A percentile compares a stretch with the other conserved stretches of the same genome.
phyloP scores from a whole-genome alignment of 2,329 filamentous ascomycete genomes.

The Calonectria pseudoturangicola region DNA sequence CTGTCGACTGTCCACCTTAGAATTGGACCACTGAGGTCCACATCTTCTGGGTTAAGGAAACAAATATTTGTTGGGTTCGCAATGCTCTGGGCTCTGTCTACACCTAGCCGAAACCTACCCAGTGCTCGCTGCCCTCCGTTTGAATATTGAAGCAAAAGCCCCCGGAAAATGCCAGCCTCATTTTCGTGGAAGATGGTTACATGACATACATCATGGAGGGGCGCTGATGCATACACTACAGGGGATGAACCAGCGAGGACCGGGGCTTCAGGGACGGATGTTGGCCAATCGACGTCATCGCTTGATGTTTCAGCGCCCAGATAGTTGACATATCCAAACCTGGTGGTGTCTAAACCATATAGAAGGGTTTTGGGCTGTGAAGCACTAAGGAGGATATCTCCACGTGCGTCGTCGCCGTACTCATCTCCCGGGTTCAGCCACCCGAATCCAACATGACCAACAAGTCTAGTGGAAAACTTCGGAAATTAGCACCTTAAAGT shows the following conservation, averaged over 20 bases:
- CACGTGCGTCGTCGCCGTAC: not conserved
- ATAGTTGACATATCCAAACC: not conserved
- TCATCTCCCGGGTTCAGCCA: too few relatives aligned
- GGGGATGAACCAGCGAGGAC: not conserved
- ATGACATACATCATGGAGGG: not conserved
- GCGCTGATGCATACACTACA: not conserved
- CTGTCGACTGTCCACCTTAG: not conserved
- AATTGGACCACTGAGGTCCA: not conserved
- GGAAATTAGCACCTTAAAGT: not conserved
- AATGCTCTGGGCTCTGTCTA: not conserved
- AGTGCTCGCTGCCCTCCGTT: conserved; percentile 12
- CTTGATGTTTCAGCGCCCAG: not conserved
- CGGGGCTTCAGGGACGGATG: not conserved
- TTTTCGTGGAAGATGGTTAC: not conserved
- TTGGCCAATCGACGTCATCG: not conserved
- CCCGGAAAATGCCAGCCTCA: not conserved
- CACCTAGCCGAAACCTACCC: not conserved
- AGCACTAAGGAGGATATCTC: not conserved
- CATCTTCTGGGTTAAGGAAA: conserved; percentile 5
- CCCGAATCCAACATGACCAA: not conserved
- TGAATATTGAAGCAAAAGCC: conserved; percentile 1
- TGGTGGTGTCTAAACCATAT: not conserved
- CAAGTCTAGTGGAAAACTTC: not conserved
- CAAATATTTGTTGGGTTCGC: not conserved
- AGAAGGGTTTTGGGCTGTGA: not conserved